A percentile compares a stretch with the other conserved stretches of the same genome.
phyloP scores from a whole-genome alignment of 2,329 filamentous ascomycete genomes.

The Simplicillium aogashimaense region DNA sequence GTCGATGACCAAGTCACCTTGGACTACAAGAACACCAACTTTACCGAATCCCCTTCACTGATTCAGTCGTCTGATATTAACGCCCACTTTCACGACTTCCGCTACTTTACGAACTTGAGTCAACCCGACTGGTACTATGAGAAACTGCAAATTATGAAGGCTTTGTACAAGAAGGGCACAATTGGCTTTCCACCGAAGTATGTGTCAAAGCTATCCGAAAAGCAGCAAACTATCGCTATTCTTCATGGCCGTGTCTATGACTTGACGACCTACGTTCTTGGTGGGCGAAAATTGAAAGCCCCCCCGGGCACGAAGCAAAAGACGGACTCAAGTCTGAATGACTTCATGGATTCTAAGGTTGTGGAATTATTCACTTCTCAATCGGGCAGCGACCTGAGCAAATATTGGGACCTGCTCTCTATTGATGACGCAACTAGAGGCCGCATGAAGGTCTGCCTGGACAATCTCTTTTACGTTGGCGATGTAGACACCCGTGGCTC shows the following conservation, averaged over 20 bases:
- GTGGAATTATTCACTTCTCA: conserved; percentile 67
- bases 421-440: conserved; percentile 46
- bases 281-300: conserved; percentile 57
- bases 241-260: conserved; percentile 79
- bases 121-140: conserved; percentile 90
- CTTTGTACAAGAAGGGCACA: conserved; percentile 75
- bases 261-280: conserved; percentile 70
- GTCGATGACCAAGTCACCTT: conserved; percentile 67
- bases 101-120: conserved; percentile 69
- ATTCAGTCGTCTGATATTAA: conserved; percentile 63
- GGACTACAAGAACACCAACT: conserved; percentile 72
- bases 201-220: conserved; percentile 58
- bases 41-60: conserved; percentile 54
- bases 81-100: conserved; percentile 84
- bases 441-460: conserved; percentile 72
- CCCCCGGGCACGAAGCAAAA: conserved; percentile 36
- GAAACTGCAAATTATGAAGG: conserved; percentile 68
- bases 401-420: conserved; percentile 66
- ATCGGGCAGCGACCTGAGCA: conserved; percentile 70
- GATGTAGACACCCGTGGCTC: conserved; percentile 89
- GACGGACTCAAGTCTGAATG: conserved; percentile 20
- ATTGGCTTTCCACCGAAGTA: conserved; percentile 77
- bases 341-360: conserved; percentile 71
- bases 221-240: conserved; percentile 62
- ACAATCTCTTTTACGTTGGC: conserved; percentile 92